A percentile compares a stretch with the other conserved stretches of the same genome.
Conservation (phyloP, 345 rosid genomes). For the Populus simonii region DNA sequence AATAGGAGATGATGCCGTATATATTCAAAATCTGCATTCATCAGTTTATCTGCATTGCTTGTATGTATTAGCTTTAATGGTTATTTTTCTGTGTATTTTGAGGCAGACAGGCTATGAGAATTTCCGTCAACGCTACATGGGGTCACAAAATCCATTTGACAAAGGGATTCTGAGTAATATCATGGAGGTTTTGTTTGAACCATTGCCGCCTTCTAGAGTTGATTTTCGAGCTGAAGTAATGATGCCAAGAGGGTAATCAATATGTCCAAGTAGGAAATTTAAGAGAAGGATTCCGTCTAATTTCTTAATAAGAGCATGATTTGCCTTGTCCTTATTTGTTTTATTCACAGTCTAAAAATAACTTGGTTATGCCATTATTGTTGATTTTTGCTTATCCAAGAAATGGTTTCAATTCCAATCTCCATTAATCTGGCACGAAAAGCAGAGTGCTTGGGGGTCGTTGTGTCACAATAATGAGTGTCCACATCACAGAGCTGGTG, state of each 20-base stretch:
- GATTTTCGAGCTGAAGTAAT: constrained; percentile 37
- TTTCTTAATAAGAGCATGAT: background rate
- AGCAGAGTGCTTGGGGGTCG: background rate
- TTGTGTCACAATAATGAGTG: background rate
- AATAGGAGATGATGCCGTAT: too few relatives aligned
- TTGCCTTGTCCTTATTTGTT: background rate
- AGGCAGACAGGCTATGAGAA: constrained; percentile 40
- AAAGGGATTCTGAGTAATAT: constrained; percentile 27
- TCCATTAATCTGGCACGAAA: background rate
- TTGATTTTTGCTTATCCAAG: background rate
- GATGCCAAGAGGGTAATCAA: background rate
- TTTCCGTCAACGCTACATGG: constrained; percentile 20
- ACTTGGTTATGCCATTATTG: too few relatives aligned
- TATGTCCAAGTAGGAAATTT: background rate
- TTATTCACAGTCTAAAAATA: too few relatives aligned
- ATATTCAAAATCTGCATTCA: background rate
- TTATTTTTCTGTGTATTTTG: background rate
- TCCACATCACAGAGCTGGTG: background rate
- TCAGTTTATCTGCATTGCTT: background rate
- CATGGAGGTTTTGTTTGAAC: constrained; percentile 22
- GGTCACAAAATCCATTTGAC: constrained; percentile 27
- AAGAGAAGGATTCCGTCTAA: background rate
- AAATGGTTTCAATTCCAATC: background rate
- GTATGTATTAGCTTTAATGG: background rate
- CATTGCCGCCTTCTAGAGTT: constrained; percentile 28